phyloP scores from a whole-genome alignment of 2,329 filamentous ascomycete species.

The Fusarium albidum region DNA sequence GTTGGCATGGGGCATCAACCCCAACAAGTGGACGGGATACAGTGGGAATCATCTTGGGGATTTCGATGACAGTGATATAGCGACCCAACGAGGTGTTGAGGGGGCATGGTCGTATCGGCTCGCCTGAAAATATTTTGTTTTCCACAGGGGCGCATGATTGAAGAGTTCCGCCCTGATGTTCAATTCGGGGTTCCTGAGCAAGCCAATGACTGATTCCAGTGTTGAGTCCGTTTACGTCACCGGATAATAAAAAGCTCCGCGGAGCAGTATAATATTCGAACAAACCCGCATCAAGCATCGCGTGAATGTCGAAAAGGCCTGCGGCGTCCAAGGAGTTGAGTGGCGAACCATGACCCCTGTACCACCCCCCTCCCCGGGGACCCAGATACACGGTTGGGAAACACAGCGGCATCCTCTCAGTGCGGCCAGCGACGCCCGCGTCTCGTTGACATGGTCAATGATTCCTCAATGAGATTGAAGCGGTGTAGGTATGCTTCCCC shows the following conservation, averaged over 20 bases:
- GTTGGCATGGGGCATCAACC: constrained; percentile 17
- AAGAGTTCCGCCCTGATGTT: not conserved
- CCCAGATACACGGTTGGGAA: too few species aligned
- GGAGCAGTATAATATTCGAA: constrained; percentile 2
- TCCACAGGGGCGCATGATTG: constrained; percentile 1
- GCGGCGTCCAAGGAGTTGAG: too few species aligned
- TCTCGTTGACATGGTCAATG: not conserved
- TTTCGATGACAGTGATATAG: constrained; percentile 19
- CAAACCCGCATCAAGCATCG: not conserved
- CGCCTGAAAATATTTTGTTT: constrained; percentile 1
- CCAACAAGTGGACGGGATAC: constrained; percentile 17
- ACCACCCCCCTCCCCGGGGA: too few species aligned
- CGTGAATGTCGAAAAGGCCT: not conserved
- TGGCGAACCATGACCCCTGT: too few species aligned
- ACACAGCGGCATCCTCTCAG: too few species aligned
- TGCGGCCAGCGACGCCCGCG: not conserved
- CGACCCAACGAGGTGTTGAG: not conserved
- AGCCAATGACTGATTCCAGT: constrained; percentile 2
- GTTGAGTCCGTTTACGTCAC: not conserved
- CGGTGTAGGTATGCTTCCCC: not conserved
- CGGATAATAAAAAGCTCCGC: constrained; percentile 4
- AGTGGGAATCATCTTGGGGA: constrained; percentile 33
- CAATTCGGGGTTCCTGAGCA: not conserved
- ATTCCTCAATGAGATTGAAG: not conserved
- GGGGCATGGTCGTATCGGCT: not conserved